These are phyloP conservation scores for Kodamaea restingae DNA, from an alignment of 805 yeast species.

Conservation along the genomic window DNA sequence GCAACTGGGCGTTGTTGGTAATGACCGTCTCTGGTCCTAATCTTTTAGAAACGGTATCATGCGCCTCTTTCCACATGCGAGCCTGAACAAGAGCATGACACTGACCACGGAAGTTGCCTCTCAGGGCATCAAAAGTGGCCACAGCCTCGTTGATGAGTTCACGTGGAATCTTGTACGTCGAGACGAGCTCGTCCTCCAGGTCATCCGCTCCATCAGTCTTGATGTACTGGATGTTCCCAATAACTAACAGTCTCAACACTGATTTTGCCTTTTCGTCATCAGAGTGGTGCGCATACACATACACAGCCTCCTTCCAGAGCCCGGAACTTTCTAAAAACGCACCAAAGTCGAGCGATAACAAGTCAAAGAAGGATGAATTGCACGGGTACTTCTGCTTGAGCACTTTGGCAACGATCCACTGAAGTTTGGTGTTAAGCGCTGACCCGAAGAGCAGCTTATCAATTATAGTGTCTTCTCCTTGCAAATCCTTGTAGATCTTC, in stretches of 20 bases:
- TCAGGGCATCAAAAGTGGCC: slow-evolving; percentile 51
- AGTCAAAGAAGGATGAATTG: slow-evolving; percentile 15
- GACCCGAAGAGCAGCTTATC: background rate
- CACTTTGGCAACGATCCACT: slow-evolving; percentile 52
- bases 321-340: slow-evolving; percentile 44
- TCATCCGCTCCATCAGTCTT: slow-evolving; percentile 14
- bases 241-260: slow-evolving; percentile 36
- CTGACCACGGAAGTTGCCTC: slow-evolving; percentile 54
- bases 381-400: slow-evolving; percentile 16
- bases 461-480: background rate
- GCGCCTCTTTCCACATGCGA: slow-evolving; percentile 58
- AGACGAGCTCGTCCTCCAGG: slow-evolving; percentile 34
- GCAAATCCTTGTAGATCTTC: slow-evolving; percentile 1
- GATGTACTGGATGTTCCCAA: slow-evolving; percentile 29
- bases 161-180: slow-evolving; percentile 45
- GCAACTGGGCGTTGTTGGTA: slow-evolving; percentile 35
- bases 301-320: slow-evolving; percentile 57
- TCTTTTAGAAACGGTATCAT: slow-evolving; percentile 44
- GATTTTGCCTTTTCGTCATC: slow-evolving; percentile 44
- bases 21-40: slow-evolving; percentile 76
- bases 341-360: slow-evolving; percentile 40
- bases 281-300: slow-evolving; percentile 54
- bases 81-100: slow-evolving; percentile 62
- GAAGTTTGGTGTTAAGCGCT: slow-evolving; percentile 32
- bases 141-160: slow-evolving; percentile 50